Percentiles rank a stretch among this genome's conserved stretches.
phyloP scores from a whole-genome alignment of 2,329 filamentous ascomycete genomes.

The Triangularia setosa region DNA sequence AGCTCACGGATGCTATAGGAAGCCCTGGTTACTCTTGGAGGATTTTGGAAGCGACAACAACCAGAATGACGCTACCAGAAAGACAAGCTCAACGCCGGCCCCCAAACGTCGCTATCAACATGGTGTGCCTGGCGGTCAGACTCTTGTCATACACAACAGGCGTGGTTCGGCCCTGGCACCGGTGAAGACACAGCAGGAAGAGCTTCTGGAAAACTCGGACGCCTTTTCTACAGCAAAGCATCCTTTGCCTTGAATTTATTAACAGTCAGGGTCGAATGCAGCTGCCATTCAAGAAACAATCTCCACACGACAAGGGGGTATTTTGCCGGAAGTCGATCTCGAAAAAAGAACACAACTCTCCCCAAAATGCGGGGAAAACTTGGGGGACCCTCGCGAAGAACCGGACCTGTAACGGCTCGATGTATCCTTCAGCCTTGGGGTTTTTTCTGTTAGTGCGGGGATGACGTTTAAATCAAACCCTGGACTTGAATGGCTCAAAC shows the following conservation, averaged over 20 bases:
- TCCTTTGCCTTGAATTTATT: slow-evolving; percentile 8
- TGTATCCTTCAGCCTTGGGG: neutral
- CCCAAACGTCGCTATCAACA: neutral
- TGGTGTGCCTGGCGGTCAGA: neutral
- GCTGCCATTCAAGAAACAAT: slow-evolving; percentile 12
- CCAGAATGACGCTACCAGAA: neutral
- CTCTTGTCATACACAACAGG: neutral
- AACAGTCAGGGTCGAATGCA: slow-evolving; percentile 20
- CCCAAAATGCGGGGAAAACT: slow-evolving; percentile 24
- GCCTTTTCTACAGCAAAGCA: slow-evolving; percentile 10
- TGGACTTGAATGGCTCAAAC: slow-evolving; percentile 1
- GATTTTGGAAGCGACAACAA: neutral
- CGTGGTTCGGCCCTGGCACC: neutral
- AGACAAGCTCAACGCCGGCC: neutral
- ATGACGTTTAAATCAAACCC: slow-evolving; percentile 3
- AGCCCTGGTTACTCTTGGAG: slow-evolving; percentile 1
- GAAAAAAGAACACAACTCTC: neutral
- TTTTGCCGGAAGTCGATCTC: slow-evolving; percentile 21
- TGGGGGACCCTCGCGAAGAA: slow-evolving; percentile 13
- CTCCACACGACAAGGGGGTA: slow-evolving; percentile 8
- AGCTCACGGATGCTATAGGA: slow-evolving; percentile 1
- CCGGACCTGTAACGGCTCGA: slow-evolving; percentile 8
- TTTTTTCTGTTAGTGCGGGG: slow-evolving; percentile 6
- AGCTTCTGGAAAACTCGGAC: neutral
- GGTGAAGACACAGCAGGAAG: neutral